phyloP scores from a whole-genome alignment of 257 asterid genomes.

The Solanum etuberosum region DNA sequence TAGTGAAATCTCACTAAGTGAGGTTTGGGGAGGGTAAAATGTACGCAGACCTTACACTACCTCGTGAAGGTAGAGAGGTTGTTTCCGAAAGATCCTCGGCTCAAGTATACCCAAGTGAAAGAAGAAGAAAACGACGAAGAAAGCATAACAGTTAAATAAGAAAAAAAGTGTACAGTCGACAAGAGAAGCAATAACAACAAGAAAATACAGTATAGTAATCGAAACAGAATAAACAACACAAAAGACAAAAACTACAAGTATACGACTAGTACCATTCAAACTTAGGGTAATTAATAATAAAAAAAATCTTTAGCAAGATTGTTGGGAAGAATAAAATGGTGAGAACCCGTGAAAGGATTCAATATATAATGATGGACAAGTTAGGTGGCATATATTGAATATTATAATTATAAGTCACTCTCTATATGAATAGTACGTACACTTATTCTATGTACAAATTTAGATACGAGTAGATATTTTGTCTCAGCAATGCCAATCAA shows the following conservation, averaged over 20 bases:
- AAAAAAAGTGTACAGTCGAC: background rate
- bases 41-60: background rate
- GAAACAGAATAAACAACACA: background rate
- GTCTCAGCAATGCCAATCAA: background rate
- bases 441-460: background rate
- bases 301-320: background rate
- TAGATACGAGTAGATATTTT: slow-evolving; percentile 19
- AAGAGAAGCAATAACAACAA: background rate
- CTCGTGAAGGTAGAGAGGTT: accelerated
- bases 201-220: background rate
- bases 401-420: background rate
- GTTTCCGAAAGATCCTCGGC: accelerated
- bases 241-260: background rate
- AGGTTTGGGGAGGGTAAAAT: too few species aligned
- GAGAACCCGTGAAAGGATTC: slow-evolving; percentile 8
- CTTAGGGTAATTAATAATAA: background rate
- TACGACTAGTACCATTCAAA: background rate
- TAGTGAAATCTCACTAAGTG: background rate
- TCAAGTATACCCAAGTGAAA: background rate
- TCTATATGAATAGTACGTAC: background rate
- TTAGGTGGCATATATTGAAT: background rate
- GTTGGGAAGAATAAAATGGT: background rate
- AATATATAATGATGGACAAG: background rate
- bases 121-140: background rate
- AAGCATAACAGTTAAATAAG: background rate